Conservation (phyloP, 768 basidiomycete species). For the Leccinum incarnatum region DNA sequence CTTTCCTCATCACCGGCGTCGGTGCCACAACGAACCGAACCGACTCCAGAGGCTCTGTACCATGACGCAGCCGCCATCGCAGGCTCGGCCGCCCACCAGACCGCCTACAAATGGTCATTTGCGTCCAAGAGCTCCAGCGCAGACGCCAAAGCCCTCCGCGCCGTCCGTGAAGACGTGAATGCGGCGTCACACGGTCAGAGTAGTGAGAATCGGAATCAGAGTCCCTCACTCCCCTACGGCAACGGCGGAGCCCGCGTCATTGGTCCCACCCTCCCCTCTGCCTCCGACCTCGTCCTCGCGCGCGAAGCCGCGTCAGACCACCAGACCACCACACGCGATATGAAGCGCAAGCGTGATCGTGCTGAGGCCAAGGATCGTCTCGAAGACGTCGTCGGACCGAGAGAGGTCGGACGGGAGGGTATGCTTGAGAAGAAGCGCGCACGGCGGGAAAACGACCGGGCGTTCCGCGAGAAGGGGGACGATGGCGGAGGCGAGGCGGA, state of each 20-base stretch:
- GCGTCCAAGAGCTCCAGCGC: constrained; percentile 60
- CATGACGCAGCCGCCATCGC: constrained; percentile 55
- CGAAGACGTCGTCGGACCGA: constrained; percentile 80
- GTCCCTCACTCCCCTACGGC: neutral
- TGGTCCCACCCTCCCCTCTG: constrained; percentile 68
- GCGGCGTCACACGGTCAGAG: constrained; percentile 36
- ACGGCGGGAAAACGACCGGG: constrained; percentile 64
- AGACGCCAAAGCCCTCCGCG: constrained; percentile 56
- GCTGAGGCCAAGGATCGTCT: constrained; percentile 63
- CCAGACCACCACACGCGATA: constrained; percentile 47
- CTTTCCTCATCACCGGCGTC: neutral
- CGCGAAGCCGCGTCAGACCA: constrained; percentile 59
- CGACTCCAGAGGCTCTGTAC: constrained; percentile 50
- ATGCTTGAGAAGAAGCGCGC: constrained; percentile 85
- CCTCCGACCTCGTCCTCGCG: constrained; percentile 67
- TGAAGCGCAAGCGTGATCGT: constrained; percentile 67
- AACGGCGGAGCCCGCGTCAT: constrained; percentile 42
- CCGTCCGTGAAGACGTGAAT: constrained; percentile 57
- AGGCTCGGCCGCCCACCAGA: constrained; percentile 62
- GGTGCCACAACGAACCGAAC: neutral
- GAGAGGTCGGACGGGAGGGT: constrained; percentile 76
- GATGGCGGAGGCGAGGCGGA: constrained; percentile 69
- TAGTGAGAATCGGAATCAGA: neutral
- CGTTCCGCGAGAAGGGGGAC: constrained; percentile 71
- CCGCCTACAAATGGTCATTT: constrained; percentile 88